Conservation (phyloP, 495 filamentous ascomycete genomes). For the Glonium stellatum region DNA sequence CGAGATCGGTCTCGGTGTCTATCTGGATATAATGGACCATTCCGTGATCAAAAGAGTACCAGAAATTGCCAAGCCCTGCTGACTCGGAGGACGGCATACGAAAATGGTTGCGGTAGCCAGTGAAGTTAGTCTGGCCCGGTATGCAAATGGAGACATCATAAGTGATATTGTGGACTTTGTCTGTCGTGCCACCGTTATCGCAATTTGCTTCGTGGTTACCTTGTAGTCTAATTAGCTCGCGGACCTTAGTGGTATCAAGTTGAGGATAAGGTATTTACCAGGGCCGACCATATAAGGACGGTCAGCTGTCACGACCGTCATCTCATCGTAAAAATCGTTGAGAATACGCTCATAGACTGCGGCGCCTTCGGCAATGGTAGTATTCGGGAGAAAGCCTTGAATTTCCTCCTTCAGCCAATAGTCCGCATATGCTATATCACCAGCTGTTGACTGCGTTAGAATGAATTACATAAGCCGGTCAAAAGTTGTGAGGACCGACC, state of each 20-base stretch:
- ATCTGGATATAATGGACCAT: conserved; percentile 52
- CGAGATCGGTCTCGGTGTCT: conserved; percentile 53
- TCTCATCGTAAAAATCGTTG: conserved; percentile 34
- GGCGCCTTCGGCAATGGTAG: too few species aligned
- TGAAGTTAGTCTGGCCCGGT: conserved; percentile 27
- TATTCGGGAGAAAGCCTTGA: too few species aligned
- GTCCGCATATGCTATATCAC: too few species aligned
- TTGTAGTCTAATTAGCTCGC: too few species aligned
- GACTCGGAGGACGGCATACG: conserved; percentile 45
- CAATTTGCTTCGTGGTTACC: too few species aligned
- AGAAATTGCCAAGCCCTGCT: conserved; percentile 49
- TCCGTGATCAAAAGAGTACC: conserved; percentile 60
- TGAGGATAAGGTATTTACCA: conserved; percentile 32
- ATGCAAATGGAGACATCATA: conserved; percentile 38
- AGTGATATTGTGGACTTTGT: conserved; percentile 33
- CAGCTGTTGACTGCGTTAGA: too few species aligned
- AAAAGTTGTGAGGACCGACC: too few species aligned
- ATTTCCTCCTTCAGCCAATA: too few species aligned
- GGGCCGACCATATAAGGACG: conserved; percentile 35
- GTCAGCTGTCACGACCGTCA: conserved; percentile 23
- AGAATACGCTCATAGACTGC: too few species aligned
- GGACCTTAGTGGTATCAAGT: too few species aligned
- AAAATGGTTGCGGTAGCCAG: conserved; percentile 31
- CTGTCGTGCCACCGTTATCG: too few species aligned
- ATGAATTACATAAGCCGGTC: too few species aligned